Evolutionary conservation across 257 asterid species (phyloP).

Genomic region (Lycium barbarum): DNA sequence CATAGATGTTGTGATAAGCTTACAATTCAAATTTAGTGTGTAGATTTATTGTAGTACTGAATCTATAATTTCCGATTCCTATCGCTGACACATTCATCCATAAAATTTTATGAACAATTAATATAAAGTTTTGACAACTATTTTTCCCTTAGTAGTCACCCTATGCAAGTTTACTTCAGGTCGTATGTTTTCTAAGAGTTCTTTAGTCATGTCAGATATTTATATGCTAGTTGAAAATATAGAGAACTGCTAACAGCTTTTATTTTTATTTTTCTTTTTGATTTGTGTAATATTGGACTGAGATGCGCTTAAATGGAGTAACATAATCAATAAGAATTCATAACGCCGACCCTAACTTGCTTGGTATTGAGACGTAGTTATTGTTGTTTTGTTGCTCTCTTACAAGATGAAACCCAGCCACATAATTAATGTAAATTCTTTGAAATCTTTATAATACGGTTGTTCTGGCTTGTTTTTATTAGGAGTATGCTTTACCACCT

Average conservation of each 20-base stretch:
- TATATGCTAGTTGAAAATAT: not conserved
- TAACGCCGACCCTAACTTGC: not conserved
- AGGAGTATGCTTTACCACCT: not conserved
- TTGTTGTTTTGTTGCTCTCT: not conserved
- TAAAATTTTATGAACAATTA: not conserved
- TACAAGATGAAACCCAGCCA: conserved; percentile 24
- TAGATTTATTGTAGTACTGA: not conserved
- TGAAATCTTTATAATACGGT: not conserved
- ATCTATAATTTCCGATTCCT: not conserved
- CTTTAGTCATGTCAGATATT: not conserved
- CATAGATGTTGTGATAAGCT: not conserved
- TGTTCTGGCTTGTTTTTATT: not conserved
- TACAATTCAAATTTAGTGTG: not conserved
- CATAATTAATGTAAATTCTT: conserved; percentile 3
- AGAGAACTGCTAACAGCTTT: not conserved
- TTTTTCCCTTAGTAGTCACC: not conserved
- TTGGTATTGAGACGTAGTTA: not conserved
- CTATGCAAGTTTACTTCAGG: conserved; percentile 4
- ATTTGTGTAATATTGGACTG: conserved; percentile 13
- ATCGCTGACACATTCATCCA: not conserved
- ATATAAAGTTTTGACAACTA: not conserved
- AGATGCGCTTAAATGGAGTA: conserved; percentile 3
- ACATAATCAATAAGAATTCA: not conserved
- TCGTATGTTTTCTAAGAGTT: not conserved
- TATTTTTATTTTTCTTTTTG: not conserved